Base-by-base conservation (phyloP, 352 stramenopile genomes). In the Peronospora tabacina region DNA sequence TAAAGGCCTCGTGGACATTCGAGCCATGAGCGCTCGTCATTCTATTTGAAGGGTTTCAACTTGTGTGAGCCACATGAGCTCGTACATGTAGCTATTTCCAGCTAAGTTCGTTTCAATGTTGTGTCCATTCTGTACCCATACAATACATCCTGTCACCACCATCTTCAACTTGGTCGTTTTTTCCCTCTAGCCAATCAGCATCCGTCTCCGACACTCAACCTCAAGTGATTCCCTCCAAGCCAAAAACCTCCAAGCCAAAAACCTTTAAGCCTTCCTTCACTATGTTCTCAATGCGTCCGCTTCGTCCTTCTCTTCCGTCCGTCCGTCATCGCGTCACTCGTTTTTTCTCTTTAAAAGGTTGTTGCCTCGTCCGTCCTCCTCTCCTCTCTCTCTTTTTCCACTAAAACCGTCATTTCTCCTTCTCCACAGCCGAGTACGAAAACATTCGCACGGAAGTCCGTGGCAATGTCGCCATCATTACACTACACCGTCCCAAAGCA, bases 401-500 rank as follows among this genome's bases (percentile, higher is more conserved):
- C 26, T n/a, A n/a, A 10, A 33, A 28, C 30, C 19, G 5, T 22
- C 28, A 7, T 43, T 3, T n/a, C 8, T 26, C 3, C 8, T 4
- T 29, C 3, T 43, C n/a, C 54, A 17, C 61, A 86, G 76, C 63
- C 52, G 71, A 79, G 41, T 94, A 93, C 49, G 85, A 96, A 56
- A 84, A 89, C 62, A 95, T 96, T 47, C 58, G 70, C 26, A 87
- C 83, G 2, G 83, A 95, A 62, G 81, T 91, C 55, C 74, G 81
- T 40, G 82, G 77, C 58, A 93, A 89, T 49, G 92, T 98, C 19
- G 95, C 81, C 39, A 75, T 98, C 49, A 97, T 99, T 52, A 96
- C 84, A 24, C 66, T 99, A 48, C 90, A 99, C 77, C 90, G 94
- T 39, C 95, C 95, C 46, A 98, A 98, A 66, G 94, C 95, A 4